phyloP scores from a whole-genome alignment of 139 green algal genomes.

The Chara braunii region DNA sequence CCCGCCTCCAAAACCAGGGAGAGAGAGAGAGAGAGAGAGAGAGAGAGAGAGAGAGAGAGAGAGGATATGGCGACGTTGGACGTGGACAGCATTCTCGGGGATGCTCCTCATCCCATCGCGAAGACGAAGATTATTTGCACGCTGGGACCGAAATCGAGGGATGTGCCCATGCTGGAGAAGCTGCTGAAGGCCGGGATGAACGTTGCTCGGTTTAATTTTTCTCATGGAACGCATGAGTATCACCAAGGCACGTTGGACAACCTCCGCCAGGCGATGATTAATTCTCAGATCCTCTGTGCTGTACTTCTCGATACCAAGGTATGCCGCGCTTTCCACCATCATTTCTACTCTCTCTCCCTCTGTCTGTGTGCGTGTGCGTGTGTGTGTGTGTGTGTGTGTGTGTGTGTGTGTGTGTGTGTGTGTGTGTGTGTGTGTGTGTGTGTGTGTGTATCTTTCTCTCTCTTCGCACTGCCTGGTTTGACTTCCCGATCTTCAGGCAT shows the following conservation, averaged over 20 bases:
- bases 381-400: no score
- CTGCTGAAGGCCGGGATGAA: slow-evolving; percentile 61
- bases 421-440: no score
- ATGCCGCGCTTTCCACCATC: neutral
- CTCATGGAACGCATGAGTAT: slow-evolving; percentile 74
- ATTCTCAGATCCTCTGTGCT: slow-evolving; percentile 91
- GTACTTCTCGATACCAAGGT: slow-evolving; percentile 97
- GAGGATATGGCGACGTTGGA: slow-evolving; percentile 8
- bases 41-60: no score
- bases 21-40: no score
- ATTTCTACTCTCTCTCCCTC: no score
- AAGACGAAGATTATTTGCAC: slow-evolving; percentile 60
- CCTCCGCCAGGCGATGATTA: slow-evolving; percentile 63
- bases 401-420: no score
- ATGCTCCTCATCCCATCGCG: slow-evolving; percentile 2
- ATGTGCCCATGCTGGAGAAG: slow-evolving; percentile 48
- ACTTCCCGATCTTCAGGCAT: no score
- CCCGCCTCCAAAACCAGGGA: no score
- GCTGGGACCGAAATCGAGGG: slow-evolving; percentile 52
- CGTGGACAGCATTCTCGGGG: slow-evolving; percentile 21
- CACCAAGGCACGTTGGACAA: slow-evolving; percentile 94
- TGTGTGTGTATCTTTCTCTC: no score
- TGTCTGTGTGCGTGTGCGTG: no score
- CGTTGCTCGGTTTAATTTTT: slow-evolving; percentile 77
- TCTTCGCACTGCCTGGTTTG: no score